These are phyloP conservation scores for Pleomassaria siparia DNA, from an alignment of 2,329 filamentous ascomycete genomes.

Conservation along the genomic window DNA sequence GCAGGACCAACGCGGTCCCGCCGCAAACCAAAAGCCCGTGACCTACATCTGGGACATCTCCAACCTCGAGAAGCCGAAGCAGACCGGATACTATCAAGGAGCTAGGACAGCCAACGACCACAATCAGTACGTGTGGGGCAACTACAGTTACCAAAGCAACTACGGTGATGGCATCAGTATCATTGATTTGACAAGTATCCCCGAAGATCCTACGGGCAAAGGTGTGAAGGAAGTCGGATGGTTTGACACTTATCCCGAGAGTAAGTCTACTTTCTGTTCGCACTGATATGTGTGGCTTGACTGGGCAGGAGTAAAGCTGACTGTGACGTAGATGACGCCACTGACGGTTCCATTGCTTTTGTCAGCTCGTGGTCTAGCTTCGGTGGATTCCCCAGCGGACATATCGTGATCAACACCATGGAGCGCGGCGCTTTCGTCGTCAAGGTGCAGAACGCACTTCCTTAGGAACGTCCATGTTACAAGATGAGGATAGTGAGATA, in stretches of 20 bases:
- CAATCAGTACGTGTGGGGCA: constrained; percentile 46
- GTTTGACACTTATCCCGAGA: constrained; percentile 47
- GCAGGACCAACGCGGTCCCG: constrained; percentile 27
- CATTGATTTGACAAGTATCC: constrained; percentile 44
- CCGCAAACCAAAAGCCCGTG: constrained; percentile 33
- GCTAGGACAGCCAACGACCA: constrained; percentile 45
- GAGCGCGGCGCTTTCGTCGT: constrained; percentile 42
- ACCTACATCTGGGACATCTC: constrained; percentile 40
- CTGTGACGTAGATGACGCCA: constrained; percentile 32
- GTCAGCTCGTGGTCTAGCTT: constrained; percentile 48
- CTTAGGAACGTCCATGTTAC: background rate
- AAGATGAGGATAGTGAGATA: background rate
- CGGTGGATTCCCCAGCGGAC: constrained; percentile 38
- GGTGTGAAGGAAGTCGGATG: constrained; percentile 45
- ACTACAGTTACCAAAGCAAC: constrained; percentile 46
- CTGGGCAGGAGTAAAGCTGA: background rate
- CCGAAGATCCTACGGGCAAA: constrained; percentile 40
- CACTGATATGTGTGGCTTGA: background rate
- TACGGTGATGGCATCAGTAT: constrained; percentile 45
- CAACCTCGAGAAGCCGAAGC: constrained; percentile 37
- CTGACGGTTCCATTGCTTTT: constrained; percentile 41
- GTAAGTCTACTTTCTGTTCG: background rate
- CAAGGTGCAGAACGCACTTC: constrained; percentile 23
- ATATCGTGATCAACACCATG: constrained; percentile 42
- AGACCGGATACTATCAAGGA: constrained; percentile 46